phyloP scores from a whole-genome alignment of 352 stramenopile genomes.

The Phytophthora ramorum region DNA sequence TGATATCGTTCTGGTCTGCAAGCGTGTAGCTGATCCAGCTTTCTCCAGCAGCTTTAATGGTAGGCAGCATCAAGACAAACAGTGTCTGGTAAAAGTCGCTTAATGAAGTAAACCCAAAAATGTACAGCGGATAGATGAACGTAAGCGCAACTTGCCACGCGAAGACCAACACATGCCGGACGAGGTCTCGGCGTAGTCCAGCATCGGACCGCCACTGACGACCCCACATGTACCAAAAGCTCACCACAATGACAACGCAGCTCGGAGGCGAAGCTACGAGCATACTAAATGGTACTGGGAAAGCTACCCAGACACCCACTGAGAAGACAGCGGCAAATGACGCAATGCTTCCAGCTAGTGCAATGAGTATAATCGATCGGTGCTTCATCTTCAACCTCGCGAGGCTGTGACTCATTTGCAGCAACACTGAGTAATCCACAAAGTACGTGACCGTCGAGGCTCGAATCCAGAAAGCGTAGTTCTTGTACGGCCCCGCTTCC shows the following conservation, averaged over 20 bases:
- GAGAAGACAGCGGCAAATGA: constrained; percentile 14
- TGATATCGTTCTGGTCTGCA: constrained; percentile 26
- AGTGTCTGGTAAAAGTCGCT: constrained; percentile 1
- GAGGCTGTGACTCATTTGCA: constrained; percentile 9
- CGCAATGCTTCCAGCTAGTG: neutral
- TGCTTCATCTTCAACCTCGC: neutral
- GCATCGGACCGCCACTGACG: constrained; percentile 10
- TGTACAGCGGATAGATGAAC: constrained; percentile 38
- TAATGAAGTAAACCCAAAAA: constrained; percentile 21
- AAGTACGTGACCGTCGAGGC: no score
- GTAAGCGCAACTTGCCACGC: constrained; percentile 27
- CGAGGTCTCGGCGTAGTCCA: constrained; percentile 12
- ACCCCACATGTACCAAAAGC: constrained; percentile 14
- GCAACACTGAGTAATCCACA: neutral
- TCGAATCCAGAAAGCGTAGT: no score
- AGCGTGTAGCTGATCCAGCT: constrained; percentile 33
- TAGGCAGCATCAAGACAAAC: constrained; percentile 4
- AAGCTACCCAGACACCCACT: constrained; percentile 9
- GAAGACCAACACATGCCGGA: constrained; percentile 22
- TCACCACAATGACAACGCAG: constrained; percentile 10
- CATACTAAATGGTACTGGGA: constrained; percentile 28
- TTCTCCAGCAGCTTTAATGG: constrained; percentile 24
- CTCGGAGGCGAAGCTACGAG: constrained; percentile 24
- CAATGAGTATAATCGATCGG: constrained; percentile 1
- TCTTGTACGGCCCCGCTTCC: no score